phyloP scores from a whole-genome alignment of 345 rosid genomes.

The Salix koriyanagi region DNA sequence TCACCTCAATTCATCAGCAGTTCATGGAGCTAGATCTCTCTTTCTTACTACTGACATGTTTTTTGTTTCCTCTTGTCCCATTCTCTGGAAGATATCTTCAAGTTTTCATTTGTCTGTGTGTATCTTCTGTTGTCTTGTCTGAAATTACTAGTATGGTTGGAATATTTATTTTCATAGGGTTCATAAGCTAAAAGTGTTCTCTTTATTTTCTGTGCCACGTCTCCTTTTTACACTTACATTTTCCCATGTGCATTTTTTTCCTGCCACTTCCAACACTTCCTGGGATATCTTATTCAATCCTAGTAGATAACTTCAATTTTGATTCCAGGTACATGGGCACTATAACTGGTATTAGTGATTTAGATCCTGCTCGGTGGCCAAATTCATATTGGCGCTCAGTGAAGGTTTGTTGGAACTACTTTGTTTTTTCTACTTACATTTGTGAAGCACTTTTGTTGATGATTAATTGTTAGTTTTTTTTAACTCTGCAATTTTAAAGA shows the following conservation, averaged over 20 bases:
- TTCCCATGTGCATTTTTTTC: neutral
- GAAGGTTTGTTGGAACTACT: neutral
- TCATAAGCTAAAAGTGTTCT: neutral
- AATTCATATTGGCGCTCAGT: constrained; percentile 66
- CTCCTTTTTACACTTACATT: neutral
- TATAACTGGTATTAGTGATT: constrained; percentile 65
- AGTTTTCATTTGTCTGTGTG: neutral
- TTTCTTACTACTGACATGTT: neutral
- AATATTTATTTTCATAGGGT: neutral
- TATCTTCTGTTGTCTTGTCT: neutral
- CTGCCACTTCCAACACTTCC: neutral
- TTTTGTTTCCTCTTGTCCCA: neutral
- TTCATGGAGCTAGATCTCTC: neutral
- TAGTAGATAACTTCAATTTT: neutral
- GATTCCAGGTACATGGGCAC: constrained; percentile 42
- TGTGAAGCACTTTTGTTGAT: neutral
- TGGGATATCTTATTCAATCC: neutral
- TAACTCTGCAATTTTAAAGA: neutral
- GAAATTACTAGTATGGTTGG: neutral
- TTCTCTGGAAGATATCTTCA: neutral
- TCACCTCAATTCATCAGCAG: neutral
- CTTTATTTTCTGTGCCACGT: neutral
- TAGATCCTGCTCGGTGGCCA: constrained; percentile 67
- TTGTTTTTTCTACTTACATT: neutral
- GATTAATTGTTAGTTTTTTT: neutral